These are phyloP conservation scores for Bryoglossum gracile DNA, from an alignment of 495 filamentous ascomycete species.

Conservation along the genomic window DNA sequence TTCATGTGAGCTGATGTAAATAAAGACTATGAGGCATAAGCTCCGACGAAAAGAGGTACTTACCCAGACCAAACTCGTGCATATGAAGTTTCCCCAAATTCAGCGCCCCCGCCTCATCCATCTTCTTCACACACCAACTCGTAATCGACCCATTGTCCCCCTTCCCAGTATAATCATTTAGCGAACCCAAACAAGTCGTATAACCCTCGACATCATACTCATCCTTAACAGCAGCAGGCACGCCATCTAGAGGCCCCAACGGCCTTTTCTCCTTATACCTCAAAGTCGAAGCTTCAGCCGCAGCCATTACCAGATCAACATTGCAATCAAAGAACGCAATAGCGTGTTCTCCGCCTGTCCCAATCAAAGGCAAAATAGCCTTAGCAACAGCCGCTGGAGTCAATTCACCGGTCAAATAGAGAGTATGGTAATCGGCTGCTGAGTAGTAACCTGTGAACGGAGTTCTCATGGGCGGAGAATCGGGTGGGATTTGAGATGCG, in stretches of 20 bases:
- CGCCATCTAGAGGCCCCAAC: conserved; percentile 67
- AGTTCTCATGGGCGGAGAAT: neutral
- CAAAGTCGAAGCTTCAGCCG: conserved; percentile 63
- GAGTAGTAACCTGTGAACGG: conserved; percentile 49
- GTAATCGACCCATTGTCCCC: conserved; percentile 43
- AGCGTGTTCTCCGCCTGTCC: conserved; percentile 49
- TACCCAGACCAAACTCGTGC: conserved; percentile 69
- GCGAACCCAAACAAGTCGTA: conserved; percentile 39
- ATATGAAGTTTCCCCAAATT: conserved; percentile 81
- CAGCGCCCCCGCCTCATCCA: conserved; percentile 72
- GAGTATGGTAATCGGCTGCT: conserved; percentile 64
- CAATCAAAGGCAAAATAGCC: conserved; percentile 55
- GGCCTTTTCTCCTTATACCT: conserved; percentile 59
- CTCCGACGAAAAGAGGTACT: neutral
- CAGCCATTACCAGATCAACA: conserved; percentile 51
- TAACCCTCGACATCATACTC: conserved; percentile 75
- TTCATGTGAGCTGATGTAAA: neutral
- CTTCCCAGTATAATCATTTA: conserved; percentile 42
- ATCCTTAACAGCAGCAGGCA: conserved; percentile 84
- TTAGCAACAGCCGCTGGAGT: conserved; percentile 67
- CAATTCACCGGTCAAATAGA: conserved; percentile 58
- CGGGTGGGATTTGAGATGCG: neutral
- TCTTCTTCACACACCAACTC: conserved; percentile 64
- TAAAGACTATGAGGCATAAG: too few relatives aligned
- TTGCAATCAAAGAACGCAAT: conserved; percentile 59